phyloP scores from a whole-genome alignment of 352 stramenopile genomes.

The Phytopythium litorale region DNA sequence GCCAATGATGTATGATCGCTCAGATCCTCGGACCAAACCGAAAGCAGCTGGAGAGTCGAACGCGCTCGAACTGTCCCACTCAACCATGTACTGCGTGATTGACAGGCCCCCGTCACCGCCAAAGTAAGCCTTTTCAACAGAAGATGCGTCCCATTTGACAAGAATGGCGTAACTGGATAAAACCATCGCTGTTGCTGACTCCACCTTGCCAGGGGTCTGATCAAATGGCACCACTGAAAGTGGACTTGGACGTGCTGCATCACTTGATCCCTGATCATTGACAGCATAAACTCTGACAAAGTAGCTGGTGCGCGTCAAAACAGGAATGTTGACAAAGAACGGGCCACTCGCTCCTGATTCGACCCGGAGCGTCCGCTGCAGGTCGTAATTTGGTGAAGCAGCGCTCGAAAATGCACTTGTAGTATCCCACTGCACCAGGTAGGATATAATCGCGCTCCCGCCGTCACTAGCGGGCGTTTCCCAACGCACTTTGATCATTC shows the following conservation, averaged over 20 bases:
- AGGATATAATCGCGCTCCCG: slow-evolving; percentile 77
- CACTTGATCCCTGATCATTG: slow-evolving; percentile 88
- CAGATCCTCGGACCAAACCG: slow-evolving; percentile 43
- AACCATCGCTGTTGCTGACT: slow-evolving; percentile 58
- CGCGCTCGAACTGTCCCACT: slow-evolving; percentile 89
- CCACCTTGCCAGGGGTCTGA: slow-evolving; percentile 67
- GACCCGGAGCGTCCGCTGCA: slow-evolving; percentile 37
- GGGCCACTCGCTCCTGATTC: slow-evolving; percentile 29
- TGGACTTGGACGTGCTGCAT: slow-evolving; percentile 36
- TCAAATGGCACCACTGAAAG: slow-evolving; percentile 52
- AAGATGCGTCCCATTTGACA: slow-evolving; percentile 88
- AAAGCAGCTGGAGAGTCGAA: slow-evolving; percentile 90
- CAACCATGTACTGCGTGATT: slow-evolving; percentile 95
- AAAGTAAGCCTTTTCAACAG: slow-evolving; percentile 80
- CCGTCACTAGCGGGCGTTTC: slow-evolving; percentile 49
- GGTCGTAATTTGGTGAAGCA: slow-evolving; percentile 62
- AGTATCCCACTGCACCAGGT: slow-evolving; percentile 93
- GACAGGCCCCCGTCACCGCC: slow-evolving; percentile 88
- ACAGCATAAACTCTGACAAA: slow-evolving; percentile 91
- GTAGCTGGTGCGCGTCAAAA: slow-evolving; percentile 54
- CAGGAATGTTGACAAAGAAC: slow-evolving; percentile 92
- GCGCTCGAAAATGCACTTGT: slow-evolving; percentile 66
- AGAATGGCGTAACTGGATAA: slow-evolving; percentile 91
- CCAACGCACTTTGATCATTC: slow-evolving; percentile 82
- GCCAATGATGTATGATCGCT: slow-evolving; percentile 85